Percentiles rank a stretch among this genome's conserved stretches.
Conservation (phyloP, 768 basidiomycete genomes). For the Leucogyrophana mollusca region DNA sequence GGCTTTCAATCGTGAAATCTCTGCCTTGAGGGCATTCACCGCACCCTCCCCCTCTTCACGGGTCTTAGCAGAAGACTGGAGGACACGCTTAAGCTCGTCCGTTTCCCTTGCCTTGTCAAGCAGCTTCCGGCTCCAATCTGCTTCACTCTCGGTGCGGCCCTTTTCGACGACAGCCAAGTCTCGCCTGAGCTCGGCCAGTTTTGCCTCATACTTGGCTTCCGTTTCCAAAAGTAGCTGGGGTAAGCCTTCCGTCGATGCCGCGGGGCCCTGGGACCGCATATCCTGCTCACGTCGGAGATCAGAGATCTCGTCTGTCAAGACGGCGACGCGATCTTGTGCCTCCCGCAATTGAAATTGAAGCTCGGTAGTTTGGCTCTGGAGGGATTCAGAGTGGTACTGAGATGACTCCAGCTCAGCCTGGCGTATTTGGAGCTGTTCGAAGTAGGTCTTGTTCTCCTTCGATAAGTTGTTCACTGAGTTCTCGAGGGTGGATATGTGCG, state of each 20-base stretch:
- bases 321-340: slow-evolving; percentile 63
- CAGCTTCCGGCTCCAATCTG: slow-evolving; percentile 85
- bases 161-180: slow-evolving; percentile 66
- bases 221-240: slow-evolving; percentile 71
- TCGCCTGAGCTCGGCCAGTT: slow-evolving; percentile 67
- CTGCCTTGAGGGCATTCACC: slow-evolving; percentile 47
- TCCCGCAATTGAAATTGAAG: slow-evolving; percentile 86
- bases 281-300: slow-evolving; percentile 65
- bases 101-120: slow-evolving; percentile 75
- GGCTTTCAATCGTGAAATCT: slow-evolving; percentile 52
- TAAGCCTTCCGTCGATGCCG: slow-evolving; percentile 58
- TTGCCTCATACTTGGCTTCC: slow-evolving; percentile 75
- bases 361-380: slow-evolving; percentile 80
- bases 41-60: slow-evolving; percentile 58
- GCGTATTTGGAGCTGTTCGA: slow-evolving; percentile 82
- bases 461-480: slow-evolving; percentile 65
- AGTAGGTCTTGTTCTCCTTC: slow-evolving; percentile 74
- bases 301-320: slow-evolving; percentile 69
- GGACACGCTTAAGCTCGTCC: slow-evolving; percentile 62
- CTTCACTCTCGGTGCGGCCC: slow-evolving; percentile 85
- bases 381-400: slow-evolving; percentile 67
- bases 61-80: slow-evolving; percentile 58
- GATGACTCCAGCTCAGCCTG: slow-evolving; percentile 90
- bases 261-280: slow-evolving; percentile 38
- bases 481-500: slow-evolving; percentile 70